Evolutionary conservation across 2,329 filamentous ascomycete genomes (phyloP).

Genomic region (Tolypocladium cylindrosporum): DNA sequence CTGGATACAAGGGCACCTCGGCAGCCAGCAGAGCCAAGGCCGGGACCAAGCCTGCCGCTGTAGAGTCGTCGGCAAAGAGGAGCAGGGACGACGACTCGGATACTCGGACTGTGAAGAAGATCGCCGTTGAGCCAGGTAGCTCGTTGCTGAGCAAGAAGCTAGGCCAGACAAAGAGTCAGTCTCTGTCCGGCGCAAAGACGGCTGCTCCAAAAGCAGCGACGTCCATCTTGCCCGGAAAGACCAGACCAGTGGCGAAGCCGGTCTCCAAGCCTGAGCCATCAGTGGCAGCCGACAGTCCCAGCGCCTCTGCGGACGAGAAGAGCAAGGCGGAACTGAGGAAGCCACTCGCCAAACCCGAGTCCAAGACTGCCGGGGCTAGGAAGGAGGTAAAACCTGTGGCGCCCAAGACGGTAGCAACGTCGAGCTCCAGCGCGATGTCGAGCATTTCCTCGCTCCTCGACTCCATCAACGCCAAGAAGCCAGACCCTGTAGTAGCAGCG

Average conservation of each 20-base stretch:
- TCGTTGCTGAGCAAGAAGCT: constrained; percentile 29
- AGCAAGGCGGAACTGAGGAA: constrained; percentile 18
- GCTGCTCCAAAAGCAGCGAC: constrained; percentile 19
- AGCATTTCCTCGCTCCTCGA: constrained; percentile 46
- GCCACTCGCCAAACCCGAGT: constrained; percentile 7
- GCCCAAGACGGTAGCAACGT: constrained; percentile 16
- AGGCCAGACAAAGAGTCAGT: constrained; percentile 23
- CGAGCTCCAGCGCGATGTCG: constrained; percentile 29
- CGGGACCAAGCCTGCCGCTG: constrained; percentile 17
- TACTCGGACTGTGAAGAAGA: constrained; percentile 29
- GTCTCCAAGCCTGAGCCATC: constrained; percentile 24
- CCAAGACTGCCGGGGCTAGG: constrained; percentile 11
- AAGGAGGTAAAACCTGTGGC: constrained; percentile 18
- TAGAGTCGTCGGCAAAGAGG: constrained; percentile 22
- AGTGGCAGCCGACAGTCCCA: constrained; percentile 13
- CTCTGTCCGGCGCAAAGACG: constrained; percentile 17
- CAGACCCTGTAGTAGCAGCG: constrained; percentile 24
- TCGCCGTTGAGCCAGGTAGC: constrained; percentile 28
- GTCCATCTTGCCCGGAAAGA: constrained; percentile 37
- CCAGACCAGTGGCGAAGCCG: constrained; percentile 32
- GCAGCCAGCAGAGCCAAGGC: constrained; percentile 27
- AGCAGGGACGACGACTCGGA: constrained; percentile 30
- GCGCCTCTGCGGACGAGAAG: constrained; percentile 20
- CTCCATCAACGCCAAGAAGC: constrained; percentile 34
- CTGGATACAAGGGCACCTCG: constrained; percentile 29